Evolutionary conservation across 2,329 filamentous ascomycete genomes (phyloP).

Genomic region (Fusarium sp.): DNA sequence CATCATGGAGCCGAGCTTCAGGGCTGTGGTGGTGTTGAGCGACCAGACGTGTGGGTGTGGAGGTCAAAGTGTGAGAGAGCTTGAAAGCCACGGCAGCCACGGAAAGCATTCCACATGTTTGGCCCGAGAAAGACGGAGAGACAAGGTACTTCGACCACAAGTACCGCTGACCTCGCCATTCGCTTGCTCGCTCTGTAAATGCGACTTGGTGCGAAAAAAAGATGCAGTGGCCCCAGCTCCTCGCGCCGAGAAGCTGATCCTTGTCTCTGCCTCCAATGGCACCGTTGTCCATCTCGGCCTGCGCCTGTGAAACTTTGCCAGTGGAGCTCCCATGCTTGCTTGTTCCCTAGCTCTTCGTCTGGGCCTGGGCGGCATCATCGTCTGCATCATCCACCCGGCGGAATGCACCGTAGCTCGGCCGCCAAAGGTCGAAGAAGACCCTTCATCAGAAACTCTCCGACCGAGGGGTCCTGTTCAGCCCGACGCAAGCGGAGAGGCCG

Average conservation of each 20-base stretch:
- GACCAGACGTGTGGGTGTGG: conserved; percentile 14
- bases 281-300: conserved; percentile 29
- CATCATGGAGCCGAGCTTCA: conserved; percentile 4
- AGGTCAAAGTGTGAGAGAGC: conserved; percentile 6
- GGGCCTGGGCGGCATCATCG: conserved; percentile 6
- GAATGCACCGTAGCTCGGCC: conserved; percentile 1
- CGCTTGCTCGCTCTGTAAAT: background rate
- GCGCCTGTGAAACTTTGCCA: conserved; percentile 36
- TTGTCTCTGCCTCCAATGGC: conserved; percentile 22
- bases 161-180: conserved; percentile 14
- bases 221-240: conserved; percentile 38
- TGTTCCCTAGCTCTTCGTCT: background rate
- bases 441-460: background rate
- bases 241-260: conserved; percentile 28
- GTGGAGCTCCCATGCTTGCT: conserved; percentile 23
- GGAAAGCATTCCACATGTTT: conserved; percentile 11
- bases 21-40: conserved; percentile 8
- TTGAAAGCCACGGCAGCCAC: conserved; percentile 24
- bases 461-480: background rate
- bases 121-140: conserved; percentile 1
- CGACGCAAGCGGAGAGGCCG: background rate
- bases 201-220: conserved; percentile 15
- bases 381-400: conserved; percentile 16
- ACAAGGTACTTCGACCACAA: conserved; percentile 30
- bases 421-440: background rate